Base-by-base conservation (phyloP, 202 grass and related monocot species). In the Carex sylvatica region DNA sequence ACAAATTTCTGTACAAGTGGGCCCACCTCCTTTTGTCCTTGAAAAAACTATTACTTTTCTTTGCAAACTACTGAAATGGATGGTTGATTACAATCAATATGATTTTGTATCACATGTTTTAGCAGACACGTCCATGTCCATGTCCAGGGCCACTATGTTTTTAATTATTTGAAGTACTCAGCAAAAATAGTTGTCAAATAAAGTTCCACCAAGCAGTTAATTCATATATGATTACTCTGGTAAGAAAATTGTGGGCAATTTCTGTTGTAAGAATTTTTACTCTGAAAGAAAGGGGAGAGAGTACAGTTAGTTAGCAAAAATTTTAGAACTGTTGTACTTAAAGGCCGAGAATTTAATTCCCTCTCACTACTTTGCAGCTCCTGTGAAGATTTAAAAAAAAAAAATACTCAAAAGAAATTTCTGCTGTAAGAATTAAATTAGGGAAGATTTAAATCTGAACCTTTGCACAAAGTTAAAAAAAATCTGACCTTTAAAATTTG, bases 1-100 rank as follows among this genome's bases (percentile, higher is more conserved):
- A 8, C 15, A 31, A 16, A 16, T 3, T 54, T 81, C 40, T 81
- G 38, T 65, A 33, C 31, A 82, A 28, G 42, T 82, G 42, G 79
- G 18, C 79, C 62, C 46, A 67, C 26, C 61, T 31, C 44, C 8
- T 65, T 68, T 67, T 66, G 22, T 68, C 61, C 44, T 54, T 31
- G 24, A 40, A 3, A 75, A 35, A 55, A 33, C 14, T 56, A 8
- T 56, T 31, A 7, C 3, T 56, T 76, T 35, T 53, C 14, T 76
- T 56, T 33, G 14, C 72, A 76, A 76, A 55, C 13, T 76, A 31
- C 20, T 51, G 7, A 76, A 76, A 55, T 56, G 26, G 72, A 76
- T 56, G 49, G 14, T 55, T 33, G n/a, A 76, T 76, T 76, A 76
- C 47, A 76, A 76, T 55, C 13, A 56, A 56, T 33, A 55, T 76